Percentiles rank a stretch among this genome's conserved stretches.
These are phyloP conservation scores for Cardamine chenopodiifolia DNA, from an alignment of 345 rosid species.

Conservation along the genomic window DNA sequence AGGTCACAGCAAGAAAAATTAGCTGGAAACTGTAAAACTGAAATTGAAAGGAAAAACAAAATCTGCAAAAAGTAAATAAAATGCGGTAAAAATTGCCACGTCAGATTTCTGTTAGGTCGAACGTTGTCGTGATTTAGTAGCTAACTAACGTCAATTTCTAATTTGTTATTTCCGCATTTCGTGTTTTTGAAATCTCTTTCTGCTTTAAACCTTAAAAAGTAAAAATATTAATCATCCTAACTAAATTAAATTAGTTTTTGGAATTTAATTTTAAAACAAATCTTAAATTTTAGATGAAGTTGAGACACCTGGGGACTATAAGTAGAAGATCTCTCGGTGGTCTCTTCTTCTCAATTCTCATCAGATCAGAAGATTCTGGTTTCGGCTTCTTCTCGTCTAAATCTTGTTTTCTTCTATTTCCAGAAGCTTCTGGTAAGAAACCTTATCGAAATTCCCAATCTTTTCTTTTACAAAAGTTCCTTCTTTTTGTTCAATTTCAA, in stretches of 20 bases:
- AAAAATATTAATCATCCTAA: background rate
- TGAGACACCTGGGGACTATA: constrained; percentile 35
- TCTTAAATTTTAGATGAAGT: background rate
- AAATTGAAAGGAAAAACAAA: background rate
- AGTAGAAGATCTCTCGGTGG: constrained; percentile 31
- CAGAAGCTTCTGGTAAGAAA: constrained; percentile 25
- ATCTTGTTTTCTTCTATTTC: background rate
- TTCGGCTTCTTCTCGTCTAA: too few species aligned
- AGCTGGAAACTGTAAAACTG: background rate
- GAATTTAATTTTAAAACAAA: background rate
- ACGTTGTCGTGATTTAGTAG: constrained; percentile 33
- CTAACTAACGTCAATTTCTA: background rate
- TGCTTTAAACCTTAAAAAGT: background rate
- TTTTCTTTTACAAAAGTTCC: background rate
- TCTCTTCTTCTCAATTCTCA: constrained; percentile 26
- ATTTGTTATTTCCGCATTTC: constrained; percentile 18
- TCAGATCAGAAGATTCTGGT: constrained; percentile 38
- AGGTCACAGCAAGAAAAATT: too few species aligned
- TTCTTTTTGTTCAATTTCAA: background rate
- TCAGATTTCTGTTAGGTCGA: constrained; percentile 30
- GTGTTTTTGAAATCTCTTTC: constrained; percentile 32
- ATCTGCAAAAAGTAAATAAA: too few species aligned
- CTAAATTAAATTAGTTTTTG: background rate
- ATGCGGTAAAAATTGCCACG: background rate
- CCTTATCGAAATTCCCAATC: background rate